Base-by-base conservation (phyloP, 306 rosid genomes). In the Mucuna pruriens region DNA sequence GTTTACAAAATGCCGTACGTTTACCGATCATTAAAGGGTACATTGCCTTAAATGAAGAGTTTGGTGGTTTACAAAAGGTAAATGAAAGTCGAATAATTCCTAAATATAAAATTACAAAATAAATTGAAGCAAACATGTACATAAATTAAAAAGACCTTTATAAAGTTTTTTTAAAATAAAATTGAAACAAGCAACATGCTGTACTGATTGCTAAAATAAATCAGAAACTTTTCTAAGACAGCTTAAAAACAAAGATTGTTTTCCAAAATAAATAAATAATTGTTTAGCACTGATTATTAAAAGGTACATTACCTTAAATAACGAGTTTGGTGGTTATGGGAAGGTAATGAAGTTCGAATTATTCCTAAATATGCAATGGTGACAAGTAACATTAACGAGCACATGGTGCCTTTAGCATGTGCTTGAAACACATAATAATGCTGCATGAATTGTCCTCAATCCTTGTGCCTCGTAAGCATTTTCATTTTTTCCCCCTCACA, bases 381-480 rank as follows among this genome's bases (percentile, higher is more conserved):
- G 23, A 52, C 12, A 36, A 61, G 71, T 51, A 75, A 52, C 33
- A 17, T 9, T 33, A 62, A 11, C 8, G 12, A 16, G 58, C 40
- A 52, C 75, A 74, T 74, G 34, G 31, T 57, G 63, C 77, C 31
- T 69, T 63, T 19, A 49, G 34, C 55, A 61, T 61, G 79, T 66
- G 86, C 39, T 57, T 65, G n/a, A 4, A 70, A 39, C 62, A 31
- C 34, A 81, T 16, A n/a, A 38, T n/a, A 58, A 42, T 40, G 76
- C 17, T 62, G 16, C 9, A 34, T 71, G 85, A 71, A 77, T 51
- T 61, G 79, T 77, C 79, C 10, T 38, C 19, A 48, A 57, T 68
- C 48, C 48, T 45, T 45, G 25, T 75, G 20, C 65, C 71, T 25
- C 13, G 71, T 58, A 68, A 26, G 23, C 39, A 62, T 19, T 77